Evolutionary conservation across 331 rosid genomes (phyloP).

Genomic region (Pyracantha coccinea): DNA sequence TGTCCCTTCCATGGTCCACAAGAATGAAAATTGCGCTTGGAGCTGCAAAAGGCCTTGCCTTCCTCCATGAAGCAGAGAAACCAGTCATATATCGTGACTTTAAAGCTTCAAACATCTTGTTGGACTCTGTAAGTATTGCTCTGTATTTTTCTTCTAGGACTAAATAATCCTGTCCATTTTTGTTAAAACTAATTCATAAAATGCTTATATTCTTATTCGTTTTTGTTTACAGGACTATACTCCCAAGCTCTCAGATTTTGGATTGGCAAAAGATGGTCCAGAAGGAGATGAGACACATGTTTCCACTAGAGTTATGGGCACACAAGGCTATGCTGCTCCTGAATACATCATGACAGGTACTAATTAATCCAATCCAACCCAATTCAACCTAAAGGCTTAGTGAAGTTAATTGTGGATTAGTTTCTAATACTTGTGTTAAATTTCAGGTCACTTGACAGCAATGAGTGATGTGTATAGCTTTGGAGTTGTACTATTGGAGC

Average conservation of each 20-base stretch:
- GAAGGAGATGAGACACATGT: slow-evolving; percentile 97
- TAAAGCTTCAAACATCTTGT: slow-evolving; percentile 86
- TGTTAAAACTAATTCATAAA: background rate
- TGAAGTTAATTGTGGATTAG: background rate
- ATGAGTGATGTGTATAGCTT: slow-evolving; percentile 93
- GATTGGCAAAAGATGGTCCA: slow-evolving; percentile 91
- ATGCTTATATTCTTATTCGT: background rate
- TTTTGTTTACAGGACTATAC: slow-evolving; percentile 47
- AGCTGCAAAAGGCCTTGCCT: slow-evolving; percentile 88
- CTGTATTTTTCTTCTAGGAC: background rate
- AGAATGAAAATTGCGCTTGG: slow-evolving; percentile 95
- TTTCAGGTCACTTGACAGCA: slow-evolving; percentile 77
- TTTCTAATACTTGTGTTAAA: background rate
- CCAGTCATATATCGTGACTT: slow-evolving; percentile 92
- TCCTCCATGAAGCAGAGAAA: slow-evolving; percentile 76
- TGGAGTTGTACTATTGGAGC: slow-evolving; percentile 75
- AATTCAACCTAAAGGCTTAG: background rate
- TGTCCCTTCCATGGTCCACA: slow-evolving; percentile 79
- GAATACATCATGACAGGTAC: slow-evolving; percentile 95
- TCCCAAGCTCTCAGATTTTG: slow-evolving; percentile 91
- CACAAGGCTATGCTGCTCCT: slow-evolving; percentile 97
- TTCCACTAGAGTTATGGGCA: slow-evolving; percentile 92
- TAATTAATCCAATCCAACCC: background rate
- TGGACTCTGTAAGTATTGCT: slow-evolving; percentile 64
- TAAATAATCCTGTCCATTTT: background rate